Conservation (phyloP, 2,329 filamentous ascomycete genomes). For the Thielaviopsis musarum region DNA sequence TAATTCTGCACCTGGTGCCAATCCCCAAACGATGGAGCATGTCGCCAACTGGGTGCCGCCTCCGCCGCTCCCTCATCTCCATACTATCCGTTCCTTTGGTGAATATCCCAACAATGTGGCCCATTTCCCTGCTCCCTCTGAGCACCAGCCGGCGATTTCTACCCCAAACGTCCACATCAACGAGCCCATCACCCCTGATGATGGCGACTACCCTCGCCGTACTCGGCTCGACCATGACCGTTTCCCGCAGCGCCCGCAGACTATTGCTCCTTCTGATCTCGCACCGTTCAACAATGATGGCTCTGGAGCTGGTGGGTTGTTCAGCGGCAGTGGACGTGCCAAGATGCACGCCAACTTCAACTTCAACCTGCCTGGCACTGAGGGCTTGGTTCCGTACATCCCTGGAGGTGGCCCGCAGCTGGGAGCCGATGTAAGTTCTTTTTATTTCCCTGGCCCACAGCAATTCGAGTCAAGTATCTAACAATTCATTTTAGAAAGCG, state of each 20-base stretch:
- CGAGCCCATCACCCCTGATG: not conserved
- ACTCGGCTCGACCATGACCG: not conserved
- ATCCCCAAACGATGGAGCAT: not conserved
- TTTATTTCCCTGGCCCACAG: not conserved
- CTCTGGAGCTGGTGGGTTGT: not conserved
- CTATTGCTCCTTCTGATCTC: not conserved
- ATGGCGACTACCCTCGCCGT: not conserved
- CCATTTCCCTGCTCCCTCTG: not conserved
- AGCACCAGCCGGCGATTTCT: not conserved
- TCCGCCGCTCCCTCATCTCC: not conserved
- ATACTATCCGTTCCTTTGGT: not conserved
- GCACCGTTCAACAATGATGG: not conserved
- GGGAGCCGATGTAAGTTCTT: slow-evolving; percentile 3
- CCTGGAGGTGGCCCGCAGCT: not conserved
- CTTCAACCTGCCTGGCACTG: not conserved
- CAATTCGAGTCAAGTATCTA: not conserved
- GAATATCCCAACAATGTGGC: not conserved
- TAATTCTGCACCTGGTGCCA: not conserved
- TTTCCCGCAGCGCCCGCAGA: not conserved
- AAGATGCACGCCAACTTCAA: not conserved
- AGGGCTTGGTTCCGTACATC: not conserved
- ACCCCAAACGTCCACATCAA: not conserved
- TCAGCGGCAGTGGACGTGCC: not conserved
- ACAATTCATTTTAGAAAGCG: not conserved
- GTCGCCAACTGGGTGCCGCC: not conserved